These are phyloP conservation scores for Zostera marina DNA, from an alignment of 116 monocot species.

Conservation along the genomic window DNA sequence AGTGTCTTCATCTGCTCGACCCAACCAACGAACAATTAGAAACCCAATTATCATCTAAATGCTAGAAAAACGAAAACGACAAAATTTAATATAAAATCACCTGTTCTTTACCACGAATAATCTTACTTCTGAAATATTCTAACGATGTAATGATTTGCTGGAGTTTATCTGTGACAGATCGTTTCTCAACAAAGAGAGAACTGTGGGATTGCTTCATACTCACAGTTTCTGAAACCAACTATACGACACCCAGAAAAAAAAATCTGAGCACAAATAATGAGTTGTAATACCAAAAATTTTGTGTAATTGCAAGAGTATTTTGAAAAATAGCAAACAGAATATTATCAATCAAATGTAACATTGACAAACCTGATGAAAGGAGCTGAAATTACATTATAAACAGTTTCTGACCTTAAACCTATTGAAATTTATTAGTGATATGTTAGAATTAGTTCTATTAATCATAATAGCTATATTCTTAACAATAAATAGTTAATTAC, in stretches of 20 bases:
- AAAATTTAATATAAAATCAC: slow-evolving; percentile 12
- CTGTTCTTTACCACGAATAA: slow-evolving; percentile 64
- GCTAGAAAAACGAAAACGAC: not conserved
- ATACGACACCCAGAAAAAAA: slow-evolving; percentile 6
- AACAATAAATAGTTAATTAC: too few species aligned
- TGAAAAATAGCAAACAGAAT: not conserved
- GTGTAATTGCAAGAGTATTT: not conserved
- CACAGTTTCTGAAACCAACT: slow-evolving; percentile 93
- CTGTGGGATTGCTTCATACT: slow-evolving; percentile 73
- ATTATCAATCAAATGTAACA: too few species aligned
- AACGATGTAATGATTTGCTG: slow-evolving; percentile 46
- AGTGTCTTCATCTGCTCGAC: slow-evolving; percentile 45
- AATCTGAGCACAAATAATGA: not conserved
- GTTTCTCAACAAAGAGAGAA: slow-evolving; percentile 67
- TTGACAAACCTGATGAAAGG: too few species aligned
- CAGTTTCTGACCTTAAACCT: too few species aligned
- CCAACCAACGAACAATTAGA: not conserved
- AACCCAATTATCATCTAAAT: slow-evolving; percentile 1
- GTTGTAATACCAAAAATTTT: not conserved
- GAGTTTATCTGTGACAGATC: slow-evolving; percentile 45
- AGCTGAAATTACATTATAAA: too few species aligned
- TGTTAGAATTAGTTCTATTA: too few species aligned
- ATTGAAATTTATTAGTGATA: too few species aligned
- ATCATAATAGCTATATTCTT: too few species aligned
- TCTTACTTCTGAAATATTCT: slow-evolving; percentile 43